Conservation (phyloP, 257 asterid species). For the Primulina huaijiensis region DNA sequence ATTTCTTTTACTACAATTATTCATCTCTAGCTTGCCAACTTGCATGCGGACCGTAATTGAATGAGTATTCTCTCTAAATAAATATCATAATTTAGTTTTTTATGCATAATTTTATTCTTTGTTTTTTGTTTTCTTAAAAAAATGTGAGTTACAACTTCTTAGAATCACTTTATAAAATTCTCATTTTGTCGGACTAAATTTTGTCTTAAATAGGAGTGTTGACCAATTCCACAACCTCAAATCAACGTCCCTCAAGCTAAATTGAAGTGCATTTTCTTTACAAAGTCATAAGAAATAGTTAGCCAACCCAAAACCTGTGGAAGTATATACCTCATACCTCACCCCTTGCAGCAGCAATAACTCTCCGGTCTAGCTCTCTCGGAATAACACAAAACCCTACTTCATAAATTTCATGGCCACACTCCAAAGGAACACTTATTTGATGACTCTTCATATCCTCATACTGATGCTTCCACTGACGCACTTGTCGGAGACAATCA, state of each 20-base stretch:
- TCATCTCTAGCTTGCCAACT: conserved; percentile 30
- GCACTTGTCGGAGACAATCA: conserved; percentile 2
- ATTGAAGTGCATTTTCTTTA: not conserved
- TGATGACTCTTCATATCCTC: conserved; percentile 22
- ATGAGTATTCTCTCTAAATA: no score
- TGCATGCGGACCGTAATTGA: no score
- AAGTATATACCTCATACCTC: no score
- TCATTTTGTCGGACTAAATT: not conserved
- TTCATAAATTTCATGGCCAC: conserved; percentile 31
- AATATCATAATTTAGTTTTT: no score
- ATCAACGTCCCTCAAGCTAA: conserved; percentile 10
- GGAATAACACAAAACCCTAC: not conserved
- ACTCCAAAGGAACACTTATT: conserved; percentile 1
- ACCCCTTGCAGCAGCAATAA: no score
- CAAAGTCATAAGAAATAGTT: not conserved
- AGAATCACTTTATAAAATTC: no score
- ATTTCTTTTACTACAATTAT: conserved; percentile 28
- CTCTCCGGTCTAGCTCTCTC: no score
- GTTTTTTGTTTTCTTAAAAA: conserved; percentile 25
- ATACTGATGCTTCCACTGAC: conserved; percentile 23
- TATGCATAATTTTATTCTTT: not conserved
- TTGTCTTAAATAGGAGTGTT: conserved; percentile 32
- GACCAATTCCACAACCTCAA: conserved; percentile 12
- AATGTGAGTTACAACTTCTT: not conserved
- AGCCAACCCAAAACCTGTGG: no score